Percentiles rank a stretch among this genome's conserved stretches.
Conservation (phyloP, 345 rosid species). For the Isatis tinctoria region DNA sequence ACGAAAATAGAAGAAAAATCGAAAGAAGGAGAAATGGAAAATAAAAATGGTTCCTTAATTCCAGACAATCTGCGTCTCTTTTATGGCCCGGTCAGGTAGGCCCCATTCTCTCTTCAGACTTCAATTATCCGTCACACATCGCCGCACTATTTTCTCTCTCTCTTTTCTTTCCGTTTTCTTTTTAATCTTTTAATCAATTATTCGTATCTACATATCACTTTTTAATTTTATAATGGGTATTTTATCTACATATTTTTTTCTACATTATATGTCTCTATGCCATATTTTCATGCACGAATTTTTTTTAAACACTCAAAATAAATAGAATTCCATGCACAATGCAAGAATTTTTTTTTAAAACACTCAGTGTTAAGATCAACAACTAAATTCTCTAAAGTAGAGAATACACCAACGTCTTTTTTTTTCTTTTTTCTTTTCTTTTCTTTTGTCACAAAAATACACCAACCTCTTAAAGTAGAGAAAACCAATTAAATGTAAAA, state of each 20-base stretch:
- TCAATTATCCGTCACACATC: constrained; percentile 23
- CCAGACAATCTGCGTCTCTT: constrained; percentile 29
- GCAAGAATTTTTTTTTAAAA: no score
- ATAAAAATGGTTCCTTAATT: constrained; percentile 30
- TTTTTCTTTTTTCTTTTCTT: no score
- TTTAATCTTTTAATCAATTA: background rate
- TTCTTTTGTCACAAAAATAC: no score
- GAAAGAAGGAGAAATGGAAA: background rate
- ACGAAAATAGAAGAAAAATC: background rate
- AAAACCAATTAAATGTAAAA: no score
- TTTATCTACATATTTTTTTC: background rate
- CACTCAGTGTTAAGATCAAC: no score
- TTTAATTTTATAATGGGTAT: background rate
- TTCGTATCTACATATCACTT: background rate
- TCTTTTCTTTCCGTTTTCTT: background rate
- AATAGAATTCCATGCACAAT: no score
- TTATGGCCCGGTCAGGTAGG: constrained; percentile 30
- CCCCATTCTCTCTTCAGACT: constrained; percentile 3
- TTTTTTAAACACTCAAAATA: no score
- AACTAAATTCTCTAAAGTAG: no score
- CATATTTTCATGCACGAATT: no score
- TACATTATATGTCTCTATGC: background rate
- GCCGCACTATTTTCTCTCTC: constrained; percentile 5
- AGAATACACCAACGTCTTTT: no score
- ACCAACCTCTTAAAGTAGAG: no score